Evolutionary conservation across 2,329 filamentous ascomycete genomes (phyloP).

Genomic region (Grosmannia clavigera): DNA sequence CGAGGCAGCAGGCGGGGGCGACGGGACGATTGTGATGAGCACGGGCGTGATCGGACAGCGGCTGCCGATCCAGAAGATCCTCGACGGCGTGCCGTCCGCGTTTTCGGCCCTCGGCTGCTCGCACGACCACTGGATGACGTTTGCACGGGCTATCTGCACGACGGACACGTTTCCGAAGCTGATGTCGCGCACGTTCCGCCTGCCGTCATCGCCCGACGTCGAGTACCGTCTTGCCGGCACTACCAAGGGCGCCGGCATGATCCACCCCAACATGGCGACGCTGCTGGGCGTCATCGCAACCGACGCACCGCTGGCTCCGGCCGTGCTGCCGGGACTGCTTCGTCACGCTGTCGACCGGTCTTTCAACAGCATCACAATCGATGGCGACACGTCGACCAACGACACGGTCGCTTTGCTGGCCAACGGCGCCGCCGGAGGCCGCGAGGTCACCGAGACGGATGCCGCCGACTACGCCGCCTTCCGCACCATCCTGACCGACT

Average conservation of each 20-base stretch:
- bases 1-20: conserved; percentile 40
- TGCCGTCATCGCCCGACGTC: conserved; percentile 64
- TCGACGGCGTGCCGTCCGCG: conserved; percentile 67
- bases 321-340: conserved; percentile 57
- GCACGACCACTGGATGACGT: conserved; percentile 76
- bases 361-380: conserved; percentile 95
- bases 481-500: conserved; percentile 56
- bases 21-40: conserved; percentile 84
- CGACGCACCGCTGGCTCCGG: conserved; percentile 66
- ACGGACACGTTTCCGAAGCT: conserved; percentile 98
- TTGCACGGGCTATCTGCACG: conserved; percentile 88
- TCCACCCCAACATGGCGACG: conserved; percentile 98
- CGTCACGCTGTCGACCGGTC: conserved; percentile 65
- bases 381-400: conserved; percentile 95
- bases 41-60: conserved; percentile 95
- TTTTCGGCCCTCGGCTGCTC: conserved; percentile 57
- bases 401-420: conserved; percentile 92
- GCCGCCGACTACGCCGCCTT: conserved; percentile 59
- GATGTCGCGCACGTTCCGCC: conserved; percentile 67
- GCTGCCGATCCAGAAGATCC: conserved; percentile 86
- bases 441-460: conserved; percentile 40
- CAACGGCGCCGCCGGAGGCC: conserved; percentile 79
- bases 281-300: conserved; percentile 85
- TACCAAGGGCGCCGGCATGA: conserved; percentile 98
- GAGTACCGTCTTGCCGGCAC: conserved; percentile 84